Conservation (phyloP, 1,284 basidiomycete species). For the Tilletia caries region DNA sequence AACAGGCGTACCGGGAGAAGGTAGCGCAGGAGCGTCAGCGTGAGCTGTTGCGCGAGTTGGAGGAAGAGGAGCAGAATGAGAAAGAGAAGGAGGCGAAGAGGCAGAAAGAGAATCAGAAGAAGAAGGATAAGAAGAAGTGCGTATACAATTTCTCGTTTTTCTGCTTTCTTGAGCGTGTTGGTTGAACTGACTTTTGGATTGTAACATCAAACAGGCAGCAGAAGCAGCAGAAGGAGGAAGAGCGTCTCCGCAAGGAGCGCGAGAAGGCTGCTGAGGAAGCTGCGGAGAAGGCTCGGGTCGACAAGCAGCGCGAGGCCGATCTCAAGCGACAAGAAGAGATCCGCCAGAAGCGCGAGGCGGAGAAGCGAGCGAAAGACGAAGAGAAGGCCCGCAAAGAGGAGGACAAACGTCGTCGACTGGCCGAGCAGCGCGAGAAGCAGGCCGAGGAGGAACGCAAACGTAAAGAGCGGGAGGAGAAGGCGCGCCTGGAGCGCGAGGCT, state of each 20-base stretch:
- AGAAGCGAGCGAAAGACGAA: conserved; percentile 72
- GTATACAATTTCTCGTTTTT: conserved; percentile 33
- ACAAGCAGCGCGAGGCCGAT: conserved; percentile 61
- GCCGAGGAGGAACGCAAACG: conserved; percentile 62
- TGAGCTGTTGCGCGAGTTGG: conserved; percentile 80
- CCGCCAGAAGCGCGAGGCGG: conserved; percentile 68
- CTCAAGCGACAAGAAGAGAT: conserved; percentile 64
- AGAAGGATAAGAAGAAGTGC: conserved; percentile 93
- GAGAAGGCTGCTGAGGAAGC: conserved; percentile 53
- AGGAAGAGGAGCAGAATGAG: conserved; percentile 76
- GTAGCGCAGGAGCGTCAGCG: conserved; percentile 80
- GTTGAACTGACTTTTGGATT: neutral
- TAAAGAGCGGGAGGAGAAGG: conserved; percentile 68
- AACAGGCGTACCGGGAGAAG: conserved; percentile 84
- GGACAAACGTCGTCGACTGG: conserved; percentile 58
- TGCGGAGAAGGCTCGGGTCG: conserved; percentile 65
- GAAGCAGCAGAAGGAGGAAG: conserved; percentile 83
- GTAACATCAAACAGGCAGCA: conserved; percentile 65
- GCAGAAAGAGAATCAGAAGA: conserved; percentile 92
- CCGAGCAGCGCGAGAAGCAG: conserved; percentile 58
- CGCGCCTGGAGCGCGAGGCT: conserved; percentile 58
- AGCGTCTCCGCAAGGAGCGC: conserved; percentile 74
- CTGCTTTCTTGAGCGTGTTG: neutral
- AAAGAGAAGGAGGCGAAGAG: conserved; percentile 88
- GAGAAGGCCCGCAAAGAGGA: conserved; percentile 62